Evolutionary conservation across 78 protist genomes (phyloP).

Genomic region (Speleostelium caveatum): DNA sequence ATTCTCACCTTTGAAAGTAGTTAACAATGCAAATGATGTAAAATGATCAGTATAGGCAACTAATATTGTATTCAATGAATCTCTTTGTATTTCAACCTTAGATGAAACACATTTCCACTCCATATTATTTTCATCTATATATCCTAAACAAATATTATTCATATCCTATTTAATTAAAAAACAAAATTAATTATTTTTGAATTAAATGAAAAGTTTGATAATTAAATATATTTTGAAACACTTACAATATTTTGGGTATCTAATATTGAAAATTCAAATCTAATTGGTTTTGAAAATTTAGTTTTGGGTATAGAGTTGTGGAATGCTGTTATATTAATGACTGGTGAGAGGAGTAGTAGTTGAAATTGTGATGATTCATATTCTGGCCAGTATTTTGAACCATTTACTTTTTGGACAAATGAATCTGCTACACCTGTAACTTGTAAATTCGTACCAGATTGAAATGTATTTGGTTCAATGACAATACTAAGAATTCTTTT

Average conservation of each 20-base stretch:
- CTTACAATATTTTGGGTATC: slow-evolving; percentile 4
- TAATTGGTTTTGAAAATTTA: neutral
- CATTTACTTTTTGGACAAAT: neutral
- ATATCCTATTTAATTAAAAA: neutral
- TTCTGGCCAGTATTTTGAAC: neutral
- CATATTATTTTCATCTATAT: slow-evolving; percentile 13
- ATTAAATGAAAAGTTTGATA: neutral
- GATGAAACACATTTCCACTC: slow-evolving; percentile 20
- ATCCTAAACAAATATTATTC: slow-evolving; percentile 16
- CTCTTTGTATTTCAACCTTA: neutral
- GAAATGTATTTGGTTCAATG: slow-evolving; percentile 42
- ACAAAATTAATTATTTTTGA: neutral
- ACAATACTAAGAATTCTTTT: slow-evolving; percentile 10
- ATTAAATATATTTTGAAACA: neutral
- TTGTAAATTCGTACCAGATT: slow-evolving; percentile 2
- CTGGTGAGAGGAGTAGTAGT: slow-evolving; percentile 21
- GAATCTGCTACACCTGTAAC: slow-evolving; percentile 36
- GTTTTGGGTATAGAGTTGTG: neutral
- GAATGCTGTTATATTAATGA: slow-evolving; percentile 45
- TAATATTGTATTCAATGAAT: neutral
- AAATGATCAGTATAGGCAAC: slow-evolving; percentile 58
- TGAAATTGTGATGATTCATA: neutral
- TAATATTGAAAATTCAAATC: slow-evolving; percentile 27
- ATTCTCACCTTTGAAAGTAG: neutral
- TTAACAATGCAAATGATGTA: slow-evolving; percentile 66